These are phyloP conservation scores for Thelonectria blattea DNA, from an alignment of 2,329 filamentous ascomycete genomes.

Conservation along the genomic window DNA sequence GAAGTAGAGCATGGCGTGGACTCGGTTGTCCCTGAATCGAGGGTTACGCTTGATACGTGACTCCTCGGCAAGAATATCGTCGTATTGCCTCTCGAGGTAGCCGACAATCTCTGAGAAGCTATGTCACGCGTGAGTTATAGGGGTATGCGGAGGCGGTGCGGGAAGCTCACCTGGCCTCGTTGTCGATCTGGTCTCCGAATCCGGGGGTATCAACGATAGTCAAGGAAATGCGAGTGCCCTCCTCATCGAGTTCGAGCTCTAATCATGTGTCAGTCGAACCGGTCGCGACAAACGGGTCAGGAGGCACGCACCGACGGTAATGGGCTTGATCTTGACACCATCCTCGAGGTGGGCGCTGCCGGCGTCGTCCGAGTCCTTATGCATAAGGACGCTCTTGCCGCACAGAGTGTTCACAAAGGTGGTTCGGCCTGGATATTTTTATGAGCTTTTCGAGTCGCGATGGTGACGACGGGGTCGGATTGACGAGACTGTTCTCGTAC, in stretches of 20 bases:
- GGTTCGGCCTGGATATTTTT: constrained; percentile 74
- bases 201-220: constrained; percentile 99
- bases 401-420: constrained; percentile 99
- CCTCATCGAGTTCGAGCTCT: constrained; percentile 97
- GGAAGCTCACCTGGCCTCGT: constrained; percentile 82
- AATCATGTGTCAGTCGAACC: constrained; percentile 28
- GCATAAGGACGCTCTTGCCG: constrained; percentile 86
- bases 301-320: constrained; percentile 79
- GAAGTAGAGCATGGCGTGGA: constrained; percentile 98
- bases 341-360: constrained; percentile 90
- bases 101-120: constrained; percentile 98
- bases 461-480: constrained; percentile 19
- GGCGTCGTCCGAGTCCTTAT: constrained; percentile 94
- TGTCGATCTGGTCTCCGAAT: constrained; percentile 98
- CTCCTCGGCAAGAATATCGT: constrained; percentile 98
- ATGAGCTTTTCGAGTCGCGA: constrained; percentile 29
- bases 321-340: constrained; percentile 96
- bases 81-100: constrained; percentile 98
- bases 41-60: constrained; percentile 99
- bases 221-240: constrained; percentile 96
- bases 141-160: neutral
- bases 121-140: constrained; percentile 18
- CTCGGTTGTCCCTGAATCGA: constrained; percentile 97
- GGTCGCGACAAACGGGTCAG: constrained; percentile 30
- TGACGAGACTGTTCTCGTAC: constrained; percentile 21